Base-by-base conservation (phyloP, 202 grass and related monocot species). In the Dendrocalamus latiflorus region DNA sequence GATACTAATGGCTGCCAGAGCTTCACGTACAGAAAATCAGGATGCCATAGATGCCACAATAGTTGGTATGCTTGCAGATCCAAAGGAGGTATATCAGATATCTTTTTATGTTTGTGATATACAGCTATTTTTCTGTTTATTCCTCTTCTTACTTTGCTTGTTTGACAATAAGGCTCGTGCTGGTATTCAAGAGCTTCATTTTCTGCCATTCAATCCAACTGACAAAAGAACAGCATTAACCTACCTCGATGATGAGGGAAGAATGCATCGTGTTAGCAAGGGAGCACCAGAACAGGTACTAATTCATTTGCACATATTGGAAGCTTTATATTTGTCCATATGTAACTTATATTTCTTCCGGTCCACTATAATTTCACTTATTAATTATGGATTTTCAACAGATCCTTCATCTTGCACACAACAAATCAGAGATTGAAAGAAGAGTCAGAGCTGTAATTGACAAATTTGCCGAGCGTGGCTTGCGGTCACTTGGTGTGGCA, bases 1-100 rank as follows among this genome's bases (percentile, higher is more conserved):
- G 61, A 97, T 97, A 87, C 44, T 97, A 59, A 91, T 97, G 94
- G 94, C 94, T 83, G 94, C 94, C 54, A 80, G 94, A 81, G 94
- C 94, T 65, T 97, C 91, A 57, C 87, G 94, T 42, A 97, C 87
- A 18, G 94, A 97, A 94, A 97, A 97, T 86, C 94, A 97, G 85
- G 94, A 97, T 97, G 94, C 94, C 77, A 97, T 97, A 86, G 94
- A 97, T 79, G 91, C 94, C 80, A 92, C 94, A 71, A 97, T 97
- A 67, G 94, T 97, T 79, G 89, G 91, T 37, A 97, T 97, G 94
- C 94, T 97, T 79, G 91, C 91, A 71, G 94, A 97, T 78, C 94
- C 94, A 80, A 97, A 93, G 68, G 94, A 97, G 91, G 94, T 97
- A 90, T 69, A 47, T 62, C 28, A 10, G 41, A 58, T 42, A 20